Evolutionary conservation across 2,329 filamentous ascomycete species (phyloP).

Genomic region (Erysiphe pulchra): DNA sequence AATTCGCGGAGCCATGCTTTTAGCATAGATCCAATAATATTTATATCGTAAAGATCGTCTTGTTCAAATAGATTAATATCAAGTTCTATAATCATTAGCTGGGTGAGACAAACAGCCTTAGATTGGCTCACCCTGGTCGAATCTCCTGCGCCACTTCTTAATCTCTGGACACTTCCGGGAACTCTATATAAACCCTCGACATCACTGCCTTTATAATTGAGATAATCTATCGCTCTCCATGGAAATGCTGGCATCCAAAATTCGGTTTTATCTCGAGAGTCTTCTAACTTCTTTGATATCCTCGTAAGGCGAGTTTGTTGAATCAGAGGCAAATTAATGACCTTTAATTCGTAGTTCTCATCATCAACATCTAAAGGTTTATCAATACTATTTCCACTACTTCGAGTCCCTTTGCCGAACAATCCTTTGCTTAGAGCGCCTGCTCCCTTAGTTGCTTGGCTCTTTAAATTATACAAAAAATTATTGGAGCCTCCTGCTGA

Average conservation of each 20-base stretch:
- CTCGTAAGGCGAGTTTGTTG: slow-evolving; percentile 77
- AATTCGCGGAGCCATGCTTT: slow-evolving; percentile 88
- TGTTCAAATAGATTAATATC: slow-evolving; percentile 82
- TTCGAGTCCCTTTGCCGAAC: slow-evolving; percentile 52
- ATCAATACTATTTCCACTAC: slow-evolving; percentile 39
- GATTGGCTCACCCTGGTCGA: slow-evolving; percentile 43
- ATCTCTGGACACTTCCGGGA: slow-evolving; percentile 71
- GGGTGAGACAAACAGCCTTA: not conserved
- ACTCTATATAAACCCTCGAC: slow-evolving; percentile 85
- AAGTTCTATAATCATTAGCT: slow-evolving; percentile 27
- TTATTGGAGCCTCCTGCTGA: slow-evolving; percentile 29
- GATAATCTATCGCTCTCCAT: slow-evolving; percentile 85
- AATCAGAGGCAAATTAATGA: slow-evolving; percentile 65
- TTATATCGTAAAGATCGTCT: slow-evolving; percentile 77
- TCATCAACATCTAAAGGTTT: slow-evolving; percentile 43
- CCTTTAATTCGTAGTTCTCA: slow-evolving; percentile 60
- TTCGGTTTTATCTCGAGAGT: slow-evolving; percentile 82
- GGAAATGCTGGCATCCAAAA: slow-evolving; percentile 97
- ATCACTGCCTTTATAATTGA: slow-evolving; percentile 85
- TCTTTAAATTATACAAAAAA: slow-evolving; percentile 50
- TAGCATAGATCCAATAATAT: slow-evolving; percentile 86
- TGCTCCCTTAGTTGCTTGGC: slow-evolving; percentile 45
- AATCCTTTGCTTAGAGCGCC: slow-evolving; percentile 63
- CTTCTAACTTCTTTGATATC: slow-evolving; percentile 70
- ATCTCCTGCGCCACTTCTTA: slow-evolving; percentile 77